These are phyloP conservation scores for Tulasnella sp. DNA, from an alignment of 768 basidiomycete genomes.

Conservation along the genomic window DNA sequence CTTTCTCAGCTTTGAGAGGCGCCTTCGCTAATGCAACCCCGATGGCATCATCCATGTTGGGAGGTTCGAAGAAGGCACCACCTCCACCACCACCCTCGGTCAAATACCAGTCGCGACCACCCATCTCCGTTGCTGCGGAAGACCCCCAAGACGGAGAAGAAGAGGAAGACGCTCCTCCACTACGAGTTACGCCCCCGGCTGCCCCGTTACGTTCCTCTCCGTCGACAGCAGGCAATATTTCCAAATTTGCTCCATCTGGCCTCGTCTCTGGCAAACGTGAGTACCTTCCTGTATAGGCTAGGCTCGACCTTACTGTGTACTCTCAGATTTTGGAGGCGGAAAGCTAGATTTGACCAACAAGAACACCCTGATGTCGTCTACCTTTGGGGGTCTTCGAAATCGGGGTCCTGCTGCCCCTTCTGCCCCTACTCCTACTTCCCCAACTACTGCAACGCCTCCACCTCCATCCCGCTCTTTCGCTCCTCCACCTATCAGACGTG, in stretches of 20 bases:
- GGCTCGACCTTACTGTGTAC: too few relatives aligned
- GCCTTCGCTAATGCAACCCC: constrained; percentile 5
- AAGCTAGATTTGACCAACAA: constrained; percentile 3
- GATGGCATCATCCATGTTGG: neutral
- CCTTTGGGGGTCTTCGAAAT: neutral
- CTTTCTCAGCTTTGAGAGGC: constrained; percentile 3
- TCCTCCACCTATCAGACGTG: constrained; percentile 9
- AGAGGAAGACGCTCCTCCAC: neutral
- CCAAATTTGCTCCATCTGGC: neutral
- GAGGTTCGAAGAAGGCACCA: constrained; percentile 5
- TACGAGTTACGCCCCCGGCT: neutral
- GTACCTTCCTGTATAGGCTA: neutral
- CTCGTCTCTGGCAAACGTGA: constrained; percentile 9
- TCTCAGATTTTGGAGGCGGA: neutral
- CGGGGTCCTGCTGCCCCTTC: too few relatives aligned
- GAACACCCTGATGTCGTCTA: neutral
- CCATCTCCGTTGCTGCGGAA: too few relatives aligned
- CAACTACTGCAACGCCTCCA: neutral
- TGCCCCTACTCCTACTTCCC: neutral
- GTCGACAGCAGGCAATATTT: neutral
- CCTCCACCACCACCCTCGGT: neutral
- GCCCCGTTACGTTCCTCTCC: neutral
- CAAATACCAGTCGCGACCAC: neutral
- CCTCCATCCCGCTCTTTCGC: constrained; percentile 2
- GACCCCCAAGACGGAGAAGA: too few relatives aligned